These are phyloP conservation scores for Trichoderma semiorbis DNA, from an alignment of 2,329 filamentous ascomycete genomes.

Conservation along the genomic window DNA sequence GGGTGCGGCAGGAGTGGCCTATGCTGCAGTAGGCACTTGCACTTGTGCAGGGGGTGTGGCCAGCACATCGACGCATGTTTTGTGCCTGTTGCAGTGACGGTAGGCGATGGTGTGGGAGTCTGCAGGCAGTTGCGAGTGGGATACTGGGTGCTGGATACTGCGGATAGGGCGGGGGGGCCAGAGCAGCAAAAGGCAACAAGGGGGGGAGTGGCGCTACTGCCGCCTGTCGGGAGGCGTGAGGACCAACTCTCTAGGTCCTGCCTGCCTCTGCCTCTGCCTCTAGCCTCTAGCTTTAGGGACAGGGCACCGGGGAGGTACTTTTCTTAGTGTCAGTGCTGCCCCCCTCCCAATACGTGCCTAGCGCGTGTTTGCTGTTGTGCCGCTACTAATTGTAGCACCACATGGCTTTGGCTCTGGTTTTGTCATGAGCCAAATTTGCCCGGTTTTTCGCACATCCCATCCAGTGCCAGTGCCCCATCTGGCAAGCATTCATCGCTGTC, in stretches of 20 bases:
- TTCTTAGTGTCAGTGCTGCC: slow-evolving; percentile 12
- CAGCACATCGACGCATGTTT: not conserved
- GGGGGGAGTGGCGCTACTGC: slow-evolving; percentile 7
- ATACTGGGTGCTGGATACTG: not conserved
- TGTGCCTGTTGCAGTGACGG: not conserved
- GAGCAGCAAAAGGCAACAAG: not conserved
- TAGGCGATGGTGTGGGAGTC: slow-evolving; percentile 15
- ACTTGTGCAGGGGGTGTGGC: not conserved
- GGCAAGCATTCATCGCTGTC: slow-evolving; percentile 12
- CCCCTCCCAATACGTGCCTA: not conserved
- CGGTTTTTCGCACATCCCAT: slow-evolving; percentile 1
- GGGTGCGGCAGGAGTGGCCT: slow-evolving; percentile 7
- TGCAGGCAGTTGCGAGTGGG: slow-evolving; percentile 5
- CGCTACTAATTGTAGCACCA: slow-evolving; percentile 10
- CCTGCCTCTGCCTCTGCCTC: not conserved
- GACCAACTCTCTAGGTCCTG: not conserved
- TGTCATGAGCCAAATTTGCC: slow-evolving; percentile 14
- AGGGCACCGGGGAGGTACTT: slow-evolving; percentile 11
- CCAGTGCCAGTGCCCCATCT: slow-evolving; percentile 2
- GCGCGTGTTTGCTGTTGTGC: not conserved
- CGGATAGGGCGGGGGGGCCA: slow-evolving; percentile 10
- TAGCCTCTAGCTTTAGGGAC: not conserved
- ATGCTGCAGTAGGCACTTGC: not conserved
- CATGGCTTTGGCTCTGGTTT: slow-evolving; percentile 5
- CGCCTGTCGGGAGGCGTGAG: slow-evolving; percentile 8